Conservation (phyloP, 495 filamentous ascomycete genomes). For the Lindgomyces ingoldianus region DNA sequence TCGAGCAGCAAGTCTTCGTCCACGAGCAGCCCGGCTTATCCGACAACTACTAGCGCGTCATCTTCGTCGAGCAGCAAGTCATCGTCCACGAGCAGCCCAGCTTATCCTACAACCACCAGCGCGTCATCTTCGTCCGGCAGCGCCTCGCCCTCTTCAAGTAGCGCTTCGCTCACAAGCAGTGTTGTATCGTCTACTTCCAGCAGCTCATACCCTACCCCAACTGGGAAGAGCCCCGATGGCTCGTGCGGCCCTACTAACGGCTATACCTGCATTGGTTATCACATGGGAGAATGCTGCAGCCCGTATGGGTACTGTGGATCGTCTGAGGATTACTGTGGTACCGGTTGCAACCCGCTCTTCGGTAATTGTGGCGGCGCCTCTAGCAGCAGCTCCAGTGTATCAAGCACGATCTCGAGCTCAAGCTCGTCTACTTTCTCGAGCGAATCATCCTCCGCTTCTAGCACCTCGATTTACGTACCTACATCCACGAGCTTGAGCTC, state of each 20-base stretch:
- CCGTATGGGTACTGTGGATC: slow-evolving; percentile 22
- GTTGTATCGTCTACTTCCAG: slow-evolving; percentile 2
- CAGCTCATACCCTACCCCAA: slow-evolving; percentile 11
- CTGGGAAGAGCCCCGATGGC: not conserved
- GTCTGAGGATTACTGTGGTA: slow-evolving; percentile 9
- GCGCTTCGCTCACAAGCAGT: slow-evolving; percentile 5
- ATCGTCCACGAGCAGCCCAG: not conserved
- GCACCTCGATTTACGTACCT: too few species aligned
- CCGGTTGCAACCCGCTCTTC: slow-evolving; percentile 11
- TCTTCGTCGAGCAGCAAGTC: not conserved
- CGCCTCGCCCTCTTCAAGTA: not conserved
- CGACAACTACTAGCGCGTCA: not conserved
- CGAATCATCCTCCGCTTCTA: not conserved
- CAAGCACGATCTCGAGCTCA: slow-evolving; percentile 1
- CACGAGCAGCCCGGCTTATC: not conserved
- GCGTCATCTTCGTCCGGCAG: not conserved
- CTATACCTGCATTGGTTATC: slow-evolving; percentile 20
- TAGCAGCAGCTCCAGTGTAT: slow-evolving; percentile 7
- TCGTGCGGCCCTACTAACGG: slow-evolving; percentile 16
- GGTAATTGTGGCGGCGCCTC: slow-evolving; percentile 16
- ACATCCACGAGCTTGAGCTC: too few species aligned
- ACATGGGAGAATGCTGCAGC: slow-evolving; percentile 17
- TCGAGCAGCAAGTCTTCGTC: not conserved
- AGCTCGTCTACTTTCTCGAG: not conserved
- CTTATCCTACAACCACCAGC: not conserved